These are phyloP conservation scores for Porphyrellus cyaneotinctus DNA, from an alignment of 768 basidiomycete genomes.

Conservation along the genomic window DNA sequence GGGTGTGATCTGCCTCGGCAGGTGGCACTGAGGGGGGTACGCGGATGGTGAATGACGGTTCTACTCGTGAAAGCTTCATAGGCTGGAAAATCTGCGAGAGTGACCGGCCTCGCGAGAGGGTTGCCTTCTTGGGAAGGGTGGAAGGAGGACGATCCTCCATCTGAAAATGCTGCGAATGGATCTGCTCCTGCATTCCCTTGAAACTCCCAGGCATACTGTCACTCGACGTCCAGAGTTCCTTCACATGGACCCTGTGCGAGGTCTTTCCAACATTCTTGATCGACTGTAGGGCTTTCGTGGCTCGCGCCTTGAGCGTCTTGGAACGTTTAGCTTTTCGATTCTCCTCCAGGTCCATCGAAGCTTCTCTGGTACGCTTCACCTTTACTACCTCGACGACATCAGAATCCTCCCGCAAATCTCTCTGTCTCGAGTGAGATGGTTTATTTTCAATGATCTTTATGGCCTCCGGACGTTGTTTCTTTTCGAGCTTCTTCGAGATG, in stretches of 20 bases:
- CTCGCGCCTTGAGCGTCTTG: constrained; percentile 44
- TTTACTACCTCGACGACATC: constrained; percentile 62
- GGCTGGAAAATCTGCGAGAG: constrained; percentile 29
- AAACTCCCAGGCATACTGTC: constrained; percentile 27
- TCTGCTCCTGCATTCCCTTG: constrained; percentile 26
- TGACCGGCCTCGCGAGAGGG: constrained; percentile 31
- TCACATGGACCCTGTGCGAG: constrained; percentile 36
- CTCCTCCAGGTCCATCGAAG: constrained; percentile 21
- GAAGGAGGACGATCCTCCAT: constrained; percentile 10
- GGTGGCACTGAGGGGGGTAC: constrained; percentile 20
- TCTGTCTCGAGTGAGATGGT: constrained; percentile 14
- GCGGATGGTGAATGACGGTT: constrained; percentile 20
- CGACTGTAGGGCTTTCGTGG: constrained; percentile 44
- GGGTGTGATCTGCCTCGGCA: constrained; percentile 13
- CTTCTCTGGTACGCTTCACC: constrained; percentile 40
- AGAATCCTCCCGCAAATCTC: constrained; percentile 42
- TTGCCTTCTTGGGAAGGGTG: constrained; percentile 22
- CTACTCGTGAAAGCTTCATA: constrained; percentile 27
- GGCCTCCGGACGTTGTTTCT: constrained; percentile 29
- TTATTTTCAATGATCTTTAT: constrained; percentile 23
- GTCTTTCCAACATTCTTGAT: constrained; percentile 42
- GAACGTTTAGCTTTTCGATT: constrained; percentile 30
- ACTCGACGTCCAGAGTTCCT: constrained; percentile 35
- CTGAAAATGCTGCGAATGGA: constrained; percentile 11
- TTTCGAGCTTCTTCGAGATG: constrained; percentile 26